A percentile compares a stretch with the other conserved stretches of the same genome.
phyloP scores from a whole-genome alignment of 2,329 filamentous ascomycete genomes.

The Pseudogymnoascus sp. region DNA sequence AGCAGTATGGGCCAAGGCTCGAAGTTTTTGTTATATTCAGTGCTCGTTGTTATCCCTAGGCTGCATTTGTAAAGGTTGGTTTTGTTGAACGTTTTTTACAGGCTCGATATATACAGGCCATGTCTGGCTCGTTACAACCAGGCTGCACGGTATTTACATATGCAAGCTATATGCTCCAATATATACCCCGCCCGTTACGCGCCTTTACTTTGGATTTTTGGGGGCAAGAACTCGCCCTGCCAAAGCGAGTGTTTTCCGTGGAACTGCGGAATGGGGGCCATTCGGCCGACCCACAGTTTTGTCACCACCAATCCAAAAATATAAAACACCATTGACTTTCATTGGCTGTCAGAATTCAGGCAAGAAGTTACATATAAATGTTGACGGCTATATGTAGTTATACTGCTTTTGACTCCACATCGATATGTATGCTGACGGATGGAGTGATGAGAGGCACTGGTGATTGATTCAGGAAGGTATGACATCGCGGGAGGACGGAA shows the following conservation, averaged over 20 bases:
- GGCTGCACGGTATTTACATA: background rate
- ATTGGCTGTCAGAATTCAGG: background rate
- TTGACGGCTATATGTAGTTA: background rate
- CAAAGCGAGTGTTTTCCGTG: background rate
- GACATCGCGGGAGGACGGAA: background rate
- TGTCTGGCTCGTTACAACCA: too few relatives aligned
- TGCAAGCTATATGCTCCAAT: background rate
- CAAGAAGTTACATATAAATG: background rate
- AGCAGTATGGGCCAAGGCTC: background rate
- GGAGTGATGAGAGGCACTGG: background rate
- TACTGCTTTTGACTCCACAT: background rate
- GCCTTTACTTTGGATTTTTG: background rate
- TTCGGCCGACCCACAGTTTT: background rate
- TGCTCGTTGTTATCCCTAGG: background rate
- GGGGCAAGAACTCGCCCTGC: background rate
- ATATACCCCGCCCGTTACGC: background rate
- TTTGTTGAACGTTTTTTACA: background rate
- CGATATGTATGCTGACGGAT: background rate
- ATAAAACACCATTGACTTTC: too few relatives aligned
- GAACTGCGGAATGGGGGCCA: background rate
- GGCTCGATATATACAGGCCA: background rate
- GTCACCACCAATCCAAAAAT: background rate
- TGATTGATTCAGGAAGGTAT: background rate
- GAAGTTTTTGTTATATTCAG: background rate
- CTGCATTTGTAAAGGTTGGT: background rate